Evolutionary conservation across 1,139 yeast species (phyloP), one percentile per base, ranked within the genome.

Genomic region (Pichia cactophila): DNA sequence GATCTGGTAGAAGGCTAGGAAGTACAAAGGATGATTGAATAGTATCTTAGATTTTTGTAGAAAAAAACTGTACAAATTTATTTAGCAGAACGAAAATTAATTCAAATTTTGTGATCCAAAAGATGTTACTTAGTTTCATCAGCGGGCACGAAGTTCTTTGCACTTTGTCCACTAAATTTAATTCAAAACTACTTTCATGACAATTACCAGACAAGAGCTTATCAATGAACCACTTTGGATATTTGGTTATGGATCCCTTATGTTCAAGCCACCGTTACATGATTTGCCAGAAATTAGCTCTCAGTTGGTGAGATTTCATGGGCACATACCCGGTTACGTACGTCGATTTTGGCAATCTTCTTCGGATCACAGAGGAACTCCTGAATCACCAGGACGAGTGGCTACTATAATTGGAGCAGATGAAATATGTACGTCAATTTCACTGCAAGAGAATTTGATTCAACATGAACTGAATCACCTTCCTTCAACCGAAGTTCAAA

Each of bases 311-410:
- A 70, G 80, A 41, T 80, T 86, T 9, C 81, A 87, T 0, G 97
- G 97, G 0, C 78, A 81, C 53, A 72, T 90, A 31, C 73, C 74
- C 50, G 96, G 96, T 1, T 88, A 72, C 58, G 77, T 84, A 2
- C 72, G 97, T 26, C 69, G 96, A 49, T 90, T 90, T 63, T 90
- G 97, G 97, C 96, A 89, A 66, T 78, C 87, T 41, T 83, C 94
- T 7, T 79, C 83, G 23, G 97, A 90, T 64, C 96, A 90, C 64
- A 69, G 97, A 48, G 97, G 97, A 0, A 86, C 95, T 0, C 88
- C 88, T 0, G 86, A 79, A 49, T 64, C 69, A 10, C 96, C 96
- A 0, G 97, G 97, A 1, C 68, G 97, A 43, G 97, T 90, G 1
- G 96, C 80, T 2, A 90, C 97, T 0, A 70, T 90, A 44, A 70